These are phyloP conservation scores for Omphalea diandra DNA, from an alignment of 441 rosid species.

Conservation along the genomic window DNA sequence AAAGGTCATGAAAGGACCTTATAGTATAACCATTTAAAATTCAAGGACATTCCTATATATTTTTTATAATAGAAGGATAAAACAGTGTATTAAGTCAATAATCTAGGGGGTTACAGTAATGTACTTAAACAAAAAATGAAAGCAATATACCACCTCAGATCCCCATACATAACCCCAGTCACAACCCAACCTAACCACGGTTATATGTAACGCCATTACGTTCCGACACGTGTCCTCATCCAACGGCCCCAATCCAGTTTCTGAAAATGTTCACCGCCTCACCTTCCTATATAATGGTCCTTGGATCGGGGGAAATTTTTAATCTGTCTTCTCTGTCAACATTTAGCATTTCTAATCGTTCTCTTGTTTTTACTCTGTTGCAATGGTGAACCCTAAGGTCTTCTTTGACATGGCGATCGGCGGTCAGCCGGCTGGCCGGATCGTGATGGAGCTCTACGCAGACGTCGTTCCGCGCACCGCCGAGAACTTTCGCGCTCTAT, in stretches of 20 bases:
- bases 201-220: slow-evolving; percentile 19
- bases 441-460: slow-evolving; percentile 80
- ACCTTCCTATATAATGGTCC: slow-evolving; percentile 29
- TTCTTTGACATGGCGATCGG: slow-evolving; percentile 75
- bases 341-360: too few species aligned
- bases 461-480: slow-evolving; percentile 69
- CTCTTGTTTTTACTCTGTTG: not conserved
- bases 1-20: too few species aligned
- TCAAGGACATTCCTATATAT: too few species aligned
- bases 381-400: slow-evolving; percentile 66
- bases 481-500: slow-evolving; percentile 86
- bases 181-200: slow-evolving; percentile 35
- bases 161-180: slow-evolving; percentile 36
- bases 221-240: slow-evolving; percentile 45
- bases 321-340: not conserved
- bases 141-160: slow-evolving; percentile 30
- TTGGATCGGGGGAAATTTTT: slow-evolving; percentile 8
- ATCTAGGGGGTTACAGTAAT: too few species aligned
- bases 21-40: too few species aligned
- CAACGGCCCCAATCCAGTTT: slow-evolving; percentile 28
- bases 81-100: too few species aligned
- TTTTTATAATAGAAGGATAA: too few species aligned
- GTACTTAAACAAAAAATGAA: too few species aligned
- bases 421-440: slow-evolving; percentile 55
- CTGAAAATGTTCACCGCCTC: slow-evolving; percentile 27